A percentile compares a stretch with the other conserved stretches of the same genome.
phyloP scores from a whole-genome alignment of 441 rosid species.

The Corymbia citriodora region DNA sequence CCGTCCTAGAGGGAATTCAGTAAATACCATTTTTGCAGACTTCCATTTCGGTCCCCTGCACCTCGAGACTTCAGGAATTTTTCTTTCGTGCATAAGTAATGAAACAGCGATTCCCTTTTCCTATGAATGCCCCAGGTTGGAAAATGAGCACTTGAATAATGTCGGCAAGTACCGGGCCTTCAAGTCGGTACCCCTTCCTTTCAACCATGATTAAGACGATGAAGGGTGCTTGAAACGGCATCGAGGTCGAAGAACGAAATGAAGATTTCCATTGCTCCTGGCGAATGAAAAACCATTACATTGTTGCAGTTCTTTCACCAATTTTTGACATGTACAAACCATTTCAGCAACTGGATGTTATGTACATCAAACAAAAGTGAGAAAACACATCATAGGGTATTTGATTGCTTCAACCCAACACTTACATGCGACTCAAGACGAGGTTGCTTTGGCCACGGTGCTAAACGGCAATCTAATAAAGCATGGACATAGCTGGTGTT shows the following conservation, averaged over 20 bases:
- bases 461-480: background rate
- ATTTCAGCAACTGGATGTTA: background rate
- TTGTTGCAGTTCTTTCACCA: background rate
- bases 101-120: background rate
- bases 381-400: background rate
- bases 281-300: background rate
- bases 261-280: background rate
- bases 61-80: background rate
- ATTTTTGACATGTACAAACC: background rate
- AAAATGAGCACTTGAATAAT: conserved; percentile 60
- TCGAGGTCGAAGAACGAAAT: background rate
- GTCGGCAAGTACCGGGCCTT: conserved; percentile 55
- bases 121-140: conserved; percentile 28
- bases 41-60: background rate
- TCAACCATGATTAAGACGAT: conserved; percentile 42
- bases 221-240: background rate
- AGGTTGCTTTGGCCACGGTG: background rate
- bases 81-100: background rate
- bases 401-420: background rate
- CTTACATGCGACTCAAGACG: background rate
- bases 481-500: background rate
- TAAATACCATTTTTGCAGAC: background rate
- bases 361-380: background rate
- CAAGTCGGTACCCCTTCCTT: conserved; percentile 68
- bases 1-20: background rate